Base-by-base conservation (phyloP, 192 early-diverging fungal species). In the Coemansia sp. region DNA sequence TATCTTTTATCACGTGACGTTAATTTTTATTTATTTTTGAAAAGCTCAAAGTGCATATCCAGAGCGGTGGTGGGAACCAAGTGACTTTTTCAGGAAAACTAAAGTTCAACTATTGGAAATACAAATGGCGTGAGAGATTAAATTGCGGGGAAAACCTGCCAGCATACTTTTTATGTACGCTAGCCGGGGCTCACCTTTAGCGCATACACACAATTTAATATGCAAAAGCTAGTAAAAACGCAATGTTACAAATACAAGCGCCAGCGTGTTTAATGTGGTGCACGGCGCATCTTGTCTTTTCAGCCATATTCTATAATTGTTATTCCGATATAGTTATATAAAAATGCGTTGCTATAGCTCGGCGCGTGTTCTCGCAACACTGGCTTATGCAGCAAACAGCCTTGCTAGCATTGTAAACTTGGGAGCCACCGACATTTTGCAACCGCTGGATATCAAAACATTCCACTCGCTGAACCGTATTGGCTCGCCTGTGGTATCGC, bases 371-470 rank as follows among this genome's bases (percentile, higher is more conserved):
- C 41, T 43, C 15, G 12, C 15, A 43, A 11, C 41, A 15, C 41
- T 43, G 12, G 41, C 41, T 2, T 43, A 15, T 15, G 41, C 15
- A 43, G 41, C 41, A 11, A 43, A 43, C 41, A 43, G 41, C 8
- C 6, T 43, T 43, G 41, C 41, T 43, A 15, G 41, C 41, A 15
- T 15, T 43, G 41, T 15, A 11, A 43, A 2, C 15, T 43, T 15
- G 15, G 12, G 15, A 43, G 15, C 12, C 41, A 43, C 41, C 2
- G 41, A 15, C 29, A 32, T 32, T 15, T 15, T 43, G 53, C 53
- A 72, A 58, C 86, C 86, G 62, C 87, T 87, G 60, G 60, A 76
- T 10, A 85, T 61, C 17, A 47, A 43, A 3, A 27, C 59, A 27
- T 75, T 75, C 43, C 70, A 75, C 52, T 73, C 73, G 9, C 65